Evolutionary conservation across 2,329 filamentous ascomycete genomes (phyloP).

Genomic region (Lecanosticta acicola): DNA sequence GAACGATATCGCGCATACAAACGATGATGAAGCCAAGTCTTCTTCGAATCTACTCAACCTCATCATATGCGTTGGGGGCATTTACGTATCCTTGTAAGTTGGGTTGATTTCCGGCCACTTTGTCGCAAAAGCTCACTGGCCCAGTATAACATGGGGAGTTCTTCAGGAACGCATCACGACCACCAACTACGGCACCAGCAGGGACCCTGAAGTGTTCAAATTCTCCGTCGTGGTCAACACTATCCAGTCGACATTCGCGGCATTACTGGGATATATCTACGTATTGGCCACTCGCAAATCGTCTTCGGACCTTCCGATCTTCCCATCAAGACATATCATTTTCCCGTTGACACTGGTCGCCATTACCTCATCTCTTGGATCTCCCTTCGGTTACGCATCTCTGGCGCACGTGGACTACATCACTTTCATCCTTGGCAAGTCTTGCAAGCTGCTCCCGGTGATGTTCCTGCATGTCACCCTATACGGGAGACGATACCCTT

Average conservation of each 20-base stretch:
- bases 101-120: neutral
- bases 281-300: constrained; percentile 55
- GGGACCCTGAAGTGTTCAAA: constrained; percentile 68
- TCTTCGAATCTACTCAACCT: constrained; percentile 53
- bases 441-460: constrained; percentile 96
- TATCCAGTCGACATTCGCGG: constrained; percentile 85
- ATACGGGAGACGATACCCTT: constrained; percentile 80
- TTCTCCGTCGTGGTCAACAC: constrained; percentile 96
- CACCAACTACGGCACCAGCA: constrained; percentile 66
- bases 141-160: constrained; percentile 82
- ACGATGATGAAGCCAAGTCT: constrained; percentile 15
- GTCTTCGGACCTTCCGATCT: constrained; percentile 54
- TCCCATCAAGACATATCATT: constrained; percentile 70
- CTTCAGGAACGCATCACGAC: constrained; percentile 97
- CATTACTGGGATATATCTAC: constrained; percentile 75
- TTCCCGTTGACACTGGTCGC: constrained; percentile 77
- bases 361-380: constrained; percentile 79
- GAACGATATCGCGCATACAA: constrained; percentile 21
- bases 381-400: constrained; percentile 91
- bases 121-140: neutral
- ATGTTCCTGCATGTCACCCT: constrained; percentile 94
- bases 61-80: constrained; percentile 82
- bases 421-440: constrained; percentile 94
- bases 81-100: constrained; percentile 88
- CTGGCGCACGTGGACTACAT: constrained; percentile 96